Conservation (phyloP, 208 protist genomes). For the Naegleria fowleri region DNA sequence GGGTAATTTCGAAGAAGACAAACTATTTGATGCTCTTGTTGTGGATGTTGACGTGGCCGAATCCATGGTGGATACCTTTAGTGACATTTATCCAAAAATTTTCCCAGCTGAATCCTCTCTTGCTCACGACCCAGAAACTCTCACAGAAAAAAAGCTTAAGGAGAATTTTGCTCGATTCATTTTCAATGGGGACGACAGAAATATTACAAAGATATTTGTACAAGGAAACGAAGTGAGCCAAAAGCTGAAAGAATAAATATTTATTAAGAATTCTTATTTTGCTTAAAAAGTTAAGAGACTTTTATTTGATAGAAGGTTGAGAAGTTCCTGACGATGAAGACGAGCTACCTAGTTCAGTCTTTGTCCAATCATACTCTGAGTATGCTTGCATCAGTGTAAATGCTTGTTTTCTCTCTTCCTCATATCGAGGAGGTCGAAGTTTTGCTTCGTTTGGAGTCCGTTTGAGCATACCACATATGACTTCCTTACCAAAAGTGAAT, state of each 20-base stretch:
- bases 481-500: background rate
- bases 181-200: constrained; percentile 53
- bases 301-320: no score
- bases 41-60: constrained; percentile 57
- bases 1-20: constrained; percentile 70
- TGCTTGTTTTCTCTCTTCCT: background rate
- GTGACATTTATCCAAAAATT: constrained; percentile 29
- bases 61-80: constrained; percentile 56
- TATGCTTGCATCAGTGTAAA: background rate
- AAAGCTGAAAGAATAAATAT: background rate
- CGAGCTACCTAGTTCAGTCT: no score
- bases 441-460: background rate
- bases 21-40: constrained; percentile 74
- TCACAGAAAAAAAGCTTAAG: constrained; percentile 45
- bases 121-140: background rate
- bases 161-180: constrained; percentile 72
- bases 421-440: background rate
- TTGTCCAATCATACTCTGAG: background rate
- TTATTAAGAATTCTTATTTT: no score
- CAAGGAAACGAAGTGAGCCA: constrained; percentile 50
- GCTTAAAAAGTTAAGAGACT: no score
- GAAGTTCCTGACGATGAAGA: no score
- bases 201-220: constrained; percentile 61
- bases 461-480: background rate
- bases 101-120: background rate